Percentiles rank a stretch among this genome's conserved stretches.
Conservation (phyloP, 257 asterid genomes). For the Lavandula angustifolia region DNA sequence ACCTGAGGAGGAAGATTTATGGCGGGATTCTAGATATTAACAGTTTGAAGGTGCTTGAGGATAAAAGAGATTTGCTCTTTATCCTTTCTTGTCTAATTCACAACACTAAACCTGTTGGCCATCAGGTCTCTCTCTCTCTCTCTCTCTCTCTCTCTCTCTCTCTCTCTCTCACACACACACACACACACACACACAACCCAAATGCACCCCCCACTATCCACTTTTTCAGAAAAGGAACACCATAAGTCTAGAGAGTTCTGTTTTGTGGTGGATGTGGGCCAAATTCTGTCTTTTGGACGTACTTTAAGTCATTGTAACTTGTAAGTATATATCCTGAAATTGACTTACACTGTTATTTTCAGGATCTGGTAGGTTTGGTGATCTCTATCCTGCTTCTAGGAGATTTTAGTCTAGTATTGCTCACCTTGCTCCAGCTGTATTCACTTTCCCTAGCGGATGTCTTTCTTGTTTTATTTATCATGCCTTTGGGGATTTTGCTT, state of each 20-base stretch:
- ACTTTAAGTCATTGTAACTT: not conserved
- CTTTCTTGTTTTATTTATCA: slow-evolving; percentile 80
- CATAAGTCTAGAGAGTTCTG: no score
- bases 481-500: slow-evolving; percentile 87
- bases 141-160: slow-evolving; percentile 17
- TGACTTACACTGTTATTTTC: slow-evolving; percentile 36
- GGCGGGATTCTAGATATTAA: slow-evolving; percentile 68
- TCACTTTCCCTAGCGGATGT: slow-evolving; percentile 84
- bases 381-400: slow-evolving; percentile 93
- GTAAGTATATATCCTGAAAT: slow-evolving; percentile 21
- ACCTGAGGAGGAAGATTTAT: slow-evolving; percentile 48
- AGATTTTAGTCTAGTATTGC: slow-evolving; percentile 95
- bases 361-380: slow-evolving; percentile 98
- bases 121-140: slow-evolving; percentile 61
- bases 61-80: slow-evolving; percentile 75
- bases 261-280: not conserved
- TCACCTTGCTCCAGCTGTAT: slow-evolving; percentile 92
- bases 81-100: slow-evolving; percentile 79
- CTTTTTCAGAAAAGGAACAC: not conserved
- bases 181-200: not conserved
- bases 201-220: not conserved
- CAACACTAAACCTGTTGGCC: slow-evolving; percentile 96
- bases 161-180: not conserved
- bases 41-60: slow-evolving; percentile 74
- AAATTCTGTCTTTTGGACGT: not conserved